Evolutionary conservation across 805 yeast species (phyloP), one percentile per base, ranked within the genome.

Genomic region (Candida krabiensis): DNA sequence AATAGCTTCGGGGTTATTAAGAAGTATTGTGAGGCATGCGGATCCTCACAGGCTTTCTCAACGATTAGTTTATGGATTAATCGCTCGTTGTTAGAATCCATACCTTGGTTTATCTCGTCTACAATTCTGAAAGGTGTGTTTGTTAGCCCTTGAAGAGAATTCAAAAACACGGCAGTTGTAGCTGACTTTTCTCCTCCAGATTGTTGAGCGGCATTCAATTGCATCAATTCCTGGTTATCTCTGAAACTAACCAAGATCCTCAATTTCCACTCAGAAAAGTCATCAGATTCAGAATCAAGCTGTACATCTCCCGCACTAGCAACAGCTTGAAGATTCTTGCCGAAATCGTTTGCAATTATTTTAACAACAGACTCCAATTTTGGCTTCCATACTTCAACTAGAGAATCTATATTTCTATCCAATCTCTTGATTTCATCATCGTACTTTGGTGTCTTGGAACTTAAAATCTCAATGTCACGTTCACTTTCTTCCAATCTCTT

Each of bases 101-200:
- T 90, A 49, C 99, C 99, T 66, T 93, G 99, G 59, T 93, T 93
- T 46, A 93, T 95, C 68, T 93, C 99, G 64, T 93, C 99, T 6
- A 93, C 96, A 3, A 91, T 90, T 56, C 98, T 71, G 55, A 93
- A 88, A 8, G 99, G 98, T 0, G 96, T 87, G 19, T 75, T 74
- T 0, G 97, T 82, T 40, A 85, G 71, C 9, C 89, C 91, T 64
- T 93, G 99, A 46, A 93, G 68, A 1, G 98, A 82, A 71, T 93
- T 86, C 56, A 93, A 75, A 58, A 85, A 93, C 36, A 90, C 76
- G 2, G 91, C 91, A 0, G 98, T 93, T 0, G 97, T 83, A 0
- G 93, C 96, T 1, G 98, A 95, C 54, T 96, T 77, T 61, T 93
- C 99, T 35, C 99, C 99, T 40, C 99, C 99, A 1, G 96, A 87